These are phyloP conservation scores for Hibiscus mutabilis DNA, from an alignment of 345 rosid genomes.

Conservation along the genomic window DNA sequence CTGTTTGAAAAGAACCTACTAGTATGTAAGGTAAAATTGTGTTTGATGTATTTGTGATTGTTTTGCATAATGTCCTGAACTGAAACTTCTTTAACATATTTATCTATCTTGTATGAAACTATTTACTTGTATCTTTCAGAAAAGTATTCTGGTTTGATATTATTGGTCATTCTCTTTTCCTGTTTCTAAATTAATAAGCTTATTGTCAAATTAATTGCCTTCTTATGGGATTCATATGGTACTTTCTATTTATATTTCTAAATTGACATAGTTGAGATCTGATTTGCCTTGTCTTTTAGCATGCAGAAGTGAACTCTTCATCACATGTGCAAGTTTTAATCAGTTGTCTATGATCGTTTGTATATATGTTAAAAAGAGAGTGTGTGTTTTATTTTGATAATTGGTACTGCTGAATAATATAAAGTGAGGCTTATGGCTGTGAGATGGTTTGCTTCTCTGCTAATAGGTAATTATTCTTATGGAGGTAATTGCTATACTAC, in stretches of 20 bases:
- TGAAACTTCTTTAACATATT: background rate
- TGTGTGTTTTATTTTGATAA: background rate
- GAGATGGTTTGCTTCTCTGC: background rate
- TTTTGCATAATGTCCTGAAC: background rate
- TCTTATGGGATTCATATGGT: background rate
- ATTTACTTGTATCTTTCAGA: background rate
- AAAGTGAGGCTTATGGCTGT: background rate
- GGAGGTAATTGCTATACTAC: background rate
- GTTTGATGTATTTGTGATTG: background rate
- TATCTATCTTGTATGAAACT: background rate
- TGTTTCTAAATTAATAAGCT: background rate
- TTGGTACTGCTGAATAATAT: background rate
- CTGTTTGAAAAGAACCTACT: slow-evolving; percentile 7
- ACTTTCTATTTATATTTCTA: background rate
- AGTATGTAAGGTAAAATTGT: slow-evolving; percentile 4
- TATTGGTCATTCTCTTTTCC: background rate
- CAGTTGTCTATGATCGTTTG: background rate
- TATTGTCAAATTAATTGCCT: background rate
- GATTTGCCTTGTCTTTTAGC: background rate
- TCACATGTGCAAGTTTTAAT: too few relatives aligned
- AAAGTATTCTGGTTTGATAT: background rate
- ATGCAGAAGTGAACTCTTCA: background rate
- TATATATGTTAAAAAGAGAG: background rate
- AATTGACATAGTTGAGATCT: background rate
- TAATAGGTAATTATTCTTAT: background rate